phyloP scores from a whole-genome alignment of 2,329 filamentous ascomycete genomes.

The Coleophoma cylindrospora region DNA sequence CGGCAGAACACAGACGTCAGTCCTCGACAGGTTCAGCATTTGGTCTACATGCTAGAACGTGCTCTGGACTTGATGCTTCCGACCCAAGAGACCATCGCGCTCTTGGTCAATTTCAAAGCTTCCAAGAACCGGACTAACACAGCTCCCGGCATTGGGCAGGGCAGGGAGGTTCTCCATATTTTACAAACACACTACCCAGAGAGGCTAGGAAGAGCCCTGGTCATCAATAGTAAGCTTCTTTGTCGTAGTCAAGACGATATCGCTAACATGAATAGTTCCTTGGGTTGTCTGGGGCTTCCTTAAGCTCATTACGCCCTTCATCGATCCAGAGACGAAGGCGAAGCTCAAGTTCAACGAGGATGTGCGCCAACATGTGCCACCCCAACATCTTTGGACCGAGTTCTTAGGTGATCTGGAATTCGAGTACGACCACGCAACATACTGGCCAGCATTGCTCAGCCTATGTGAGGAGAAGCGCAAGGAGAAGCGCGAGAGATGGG shows the following conservation, averaged over 20 bases:
- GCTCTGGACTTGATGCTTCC: conserved; percentile 83
- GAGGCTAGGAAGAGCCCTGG: conserved; percentile 79
- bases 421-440: conserved; percentile 80
- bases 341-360: conserved; percentile 99
- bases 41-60: conserved; percentile 94
- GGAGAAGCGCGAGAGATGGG: conserved; percentile 66
- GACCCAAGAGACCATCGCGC: conserved; percentile 77
- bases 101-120: conserved; percentile 89
- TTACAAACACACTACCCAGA: conserved; percentile 96
- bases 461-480: conserved; percentile 63
- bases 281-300: conserved; percentile 93
- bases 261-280: conserved; percentile 54
- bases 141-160: conserved; percentile 67
- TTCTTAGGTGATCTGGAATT: conserved; percentile 77
- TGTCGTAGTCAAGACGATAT: background rate
- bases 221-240: conserved; percentile 69
- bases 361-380: conserved; percentile 74
- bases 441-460: conserved; percentile 82
- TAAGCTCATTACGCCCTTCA: conserved; percentile 92
- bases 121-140: conserved; percentile 70
- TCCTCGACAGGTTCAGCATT: conserved; percentile 83
- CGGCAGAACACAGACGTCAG: conserved; percentile 88
- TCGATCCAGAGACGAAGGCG: conserved; percentile 86
- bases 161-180: conserved; percentile 81
- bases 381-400: conserved; percentile 75